A percentile compares a stretch with the other conserved stretches of the same genome.
These are phyloP conservation scores for Tulasnella sp. DNA, from an alignment of 768 basidiomycete genomes.

Conservation along the genomic window DNA sequence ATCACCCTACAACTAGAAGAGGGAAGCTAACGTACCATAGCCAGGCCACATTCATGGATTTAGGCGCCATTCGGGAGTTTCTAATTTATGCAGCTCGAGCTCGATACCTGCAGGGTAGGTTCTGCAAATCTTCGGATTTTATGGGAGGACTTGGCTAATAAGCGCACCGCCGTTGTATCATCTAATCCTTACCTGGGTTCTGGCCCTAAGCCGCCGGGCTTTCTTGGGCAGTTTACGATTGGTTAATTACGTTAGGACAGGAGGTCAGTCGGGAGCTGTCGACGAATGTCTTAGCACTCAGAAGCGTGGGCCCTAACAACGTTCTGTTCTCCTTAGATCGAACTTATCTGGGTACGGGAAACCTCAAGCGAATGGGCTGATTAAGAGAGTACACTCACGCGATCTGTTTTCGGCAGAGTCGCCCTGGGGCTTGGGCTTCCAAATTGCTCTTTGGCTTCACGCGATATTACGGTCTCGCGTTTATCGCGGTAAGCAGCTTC, in stretches of 20 bases:
- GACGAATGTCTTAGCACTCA: background rate
- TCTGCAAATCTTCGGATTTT: background rate
- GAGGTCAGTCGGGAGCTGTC: background rate
- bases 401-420: background rate
- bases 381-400: background rate
- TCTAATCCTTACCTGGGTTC: background rate
- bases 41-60: background rate
- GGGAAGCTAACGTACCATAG: too few relatives aligned
- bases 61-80: background rate
- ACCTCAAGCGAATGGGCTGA: background rate
- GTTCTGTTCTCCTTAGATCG: background rate
- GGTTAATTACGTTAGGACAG: background rate
- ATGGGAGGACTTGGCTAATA: background rate
- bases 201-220: background rate
- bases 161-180: background rate
- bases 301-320: too few relatives aligned
- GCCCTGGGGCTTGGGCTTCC: constrained; percentile 8
- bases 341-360: constrained; percentile 16
- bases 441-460: constrained; percentile 25
- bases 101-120: background rate
- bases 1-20: too few relatives aligned
- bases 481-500: background rate
- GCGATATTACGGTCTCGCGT: constrained; percentile 18
- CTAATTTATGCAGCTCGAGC: background rate
- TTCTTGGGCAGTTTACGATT: constrained; percentile 7